These are phyloP conservation scores for Flaveria ramosissima DNA, from an alignment of 129 eudicot species.

Conservation along the genomic window DNA sequence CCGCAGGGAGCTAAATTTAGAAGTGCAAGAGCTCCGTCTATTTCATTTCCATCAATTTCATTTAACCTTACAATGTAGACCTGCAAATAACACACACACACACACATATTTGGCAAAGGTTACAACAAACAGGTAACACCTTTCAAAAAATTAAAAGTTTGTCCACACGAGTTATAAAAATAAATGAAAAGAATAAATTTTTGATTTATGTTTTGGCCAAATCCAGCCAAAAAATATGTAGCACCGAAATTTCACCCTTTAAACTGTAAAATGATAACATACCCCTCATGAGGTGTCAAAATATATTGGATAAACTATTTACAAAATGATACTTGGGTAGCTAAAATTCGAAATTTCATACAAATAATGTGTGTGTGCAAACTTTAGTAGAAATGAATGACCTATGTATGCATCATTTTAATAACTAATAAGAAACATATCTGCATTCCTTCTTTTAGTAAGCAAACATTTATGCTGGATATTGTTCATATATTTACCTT, in stretches of 20 bases:
- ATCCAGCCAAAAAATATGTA: not conserved
- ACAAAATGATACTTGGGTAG: not conserved
- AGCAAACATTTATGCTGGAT: not conserved
- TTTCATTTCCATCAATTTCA: slow-evolving; percentile 43
- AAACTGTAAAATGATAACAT: not conserved
- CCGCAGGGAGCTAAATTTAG: slow-evolving; percentile 44
- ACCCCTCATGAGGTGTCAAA: not conserved
- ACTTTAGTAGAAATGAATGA: not conserved
- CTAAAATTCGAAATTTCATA: too few species aligned
- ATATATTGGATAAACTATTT: not conserved
- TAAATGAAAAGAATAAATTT: not conserved
- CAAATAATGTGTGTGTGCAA: not conserved
- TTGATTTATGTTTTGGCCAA: not conserved
- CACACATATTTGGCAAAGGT: too few species aligned
- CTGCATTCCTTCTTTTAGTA: not conserved
- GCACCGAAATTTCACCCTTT: not conserved
- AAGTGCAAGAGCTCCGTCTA: slow-evolving; percentile 64
- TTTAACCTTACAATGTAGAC: slow-evolving; percentile 57
- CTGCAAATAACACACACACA: slow-evolving; percentile 27
- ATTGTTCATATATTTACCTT: slow-evolving; percentile 39
- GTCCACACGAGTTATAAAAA: too few species aligned
- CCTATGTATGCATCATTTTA: not conserved
- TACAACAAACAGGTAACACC: too few species aligned
- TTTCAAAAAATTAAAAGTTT: too few species aligned
- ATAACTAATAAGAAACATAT: not conserved